Percentiles rank a stretch among this genome's conserved stretches.
Evolutionary conservation across 140 eudicot genomes (phyloP).

Genomic region (Oenanthe javanica): DNA sequence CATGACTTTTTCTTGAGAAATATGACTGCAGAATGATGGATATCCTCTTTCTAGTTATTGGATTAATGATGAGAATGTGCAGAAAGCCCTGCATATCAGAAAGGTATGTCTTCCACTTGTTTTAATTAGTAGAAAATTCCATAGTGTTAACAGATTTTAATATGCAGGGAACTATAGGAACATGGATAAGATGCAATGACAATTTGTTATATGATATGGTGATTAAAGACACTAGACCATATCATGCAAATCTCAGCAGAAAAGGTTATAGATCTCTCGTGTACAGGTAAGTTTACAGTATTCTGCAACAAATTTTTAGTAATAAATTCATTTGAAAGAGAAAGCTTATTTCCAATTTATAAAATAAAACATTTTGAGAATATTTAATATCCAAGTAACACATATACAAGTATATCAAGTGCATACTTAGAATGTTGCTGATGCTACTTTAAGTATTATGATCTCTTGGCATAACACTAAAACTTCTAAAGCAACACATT

Average conservation of each 20-base stretch:
- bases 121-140: not conserved
- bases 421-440: not conserved
- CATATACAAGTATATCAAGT: not conserved
- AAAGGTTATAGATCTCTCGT: slow-evolving; percentile 47
- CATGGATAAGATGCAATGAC: slow-evolving; percentile 33
- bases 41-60: slow-evolving; percentile 23
- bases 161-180: slow-evolving; percentile 26
- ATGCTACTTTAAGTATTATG: not conserved
- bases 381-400: too few relatives aligned
- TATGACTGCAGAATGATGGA: slow-evolving; percentile 16
- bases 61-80: slow-evolving; percentile 27
- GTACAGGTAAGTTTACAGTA: slow-evolving; percentile 28
- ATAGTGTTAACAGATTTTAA: not conserved
- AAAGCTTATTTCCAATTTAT: too few relatives aligned
- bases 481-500: too few relatives aligned
- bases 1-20: not conserved
- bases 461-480: not conserved
- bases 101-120: slow-evolving; percentile 23
- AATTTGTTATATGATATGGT: slow-evolving; percentile 4
- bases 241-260: slow-evolving; percentile 37
- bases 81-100: slow-evolving; percentile 34
- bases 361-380: not conserved
- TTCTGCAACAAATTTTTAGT: not conserved
- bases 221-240: slow-evolving; percentile 19
- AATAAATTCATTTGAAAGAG: not conserved